Conservation (phyloP, 2,329 filamentous ascomycete genomes). For the Ustilaginoidea virens region DNA sequence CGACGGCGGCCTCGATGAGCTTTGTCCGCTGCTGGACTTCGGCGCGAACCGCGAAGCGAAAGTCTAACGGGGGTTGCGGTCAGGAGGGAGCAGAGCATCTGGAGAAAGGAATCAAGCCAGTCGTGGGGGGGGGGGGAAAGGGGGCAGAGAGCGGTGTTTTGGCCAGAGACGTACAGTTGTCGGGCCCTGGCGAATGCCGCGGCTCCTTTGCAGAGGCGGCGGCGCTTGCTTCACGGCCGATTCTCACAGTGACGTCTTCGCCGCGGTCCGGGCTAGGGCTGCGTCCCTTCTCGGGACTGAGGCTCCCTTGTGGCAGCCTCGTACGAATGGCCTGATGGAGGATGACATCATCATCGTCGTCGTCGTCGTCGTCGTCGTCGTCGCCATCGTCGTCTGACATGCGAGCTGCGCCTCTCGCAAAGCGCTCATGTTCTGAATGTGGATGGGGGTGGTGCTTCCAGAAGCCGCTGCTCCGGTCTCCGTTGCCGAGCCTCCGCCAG, state of each 20-base stretch:
- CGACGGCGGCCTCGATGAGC: slow-evolving; percentile 61
- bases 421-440: slow-evolving; percentile 1
- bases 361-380: slow-evolving; percentile 14
- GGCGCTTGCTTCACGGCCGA: slow-evolving; percentile 13
- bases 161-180: slow-evolving; percentile 33
- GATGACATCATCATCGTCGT: slow-evolving; percentile 22
- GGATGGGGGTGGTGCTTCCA: slow-evolving; percentile 24
- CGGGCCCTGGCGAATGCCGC: slow-evolving; percentile 16
- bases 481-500: slow-evolving; percentile 45
- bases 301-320: slow-evolving; percentile 37
- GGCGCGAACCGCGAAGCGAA: slow-evolving; percentile 73
- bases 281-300: slow-evolving; percentile 37
- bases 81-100: too few species aligned
- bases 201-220: slow-evolving; percentile 9
- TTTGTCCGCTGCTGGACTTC: slow-evolving; percentile 81
- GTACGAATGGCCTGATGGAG: slow-evolving; percentile 38
- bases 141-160: too few species aligned
- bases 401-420: slow-evolving; percentile 4
- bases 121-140: too few species aligned
- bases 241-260: slow-evolving; percentile 23
- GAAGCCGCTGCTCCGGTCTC: slow-evolving; percentile 41
- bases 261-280: slow-evolving; percentile 30
- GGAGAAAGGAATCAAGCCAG: not conserved
- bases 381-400: slow-evolving; percentile 15
- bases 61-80: slow-evolving; percentile 42